Base-by-base conservation (phyloP, 2,329 filamentous ascomycete species). In the Trichoderma sp. region DNA sequence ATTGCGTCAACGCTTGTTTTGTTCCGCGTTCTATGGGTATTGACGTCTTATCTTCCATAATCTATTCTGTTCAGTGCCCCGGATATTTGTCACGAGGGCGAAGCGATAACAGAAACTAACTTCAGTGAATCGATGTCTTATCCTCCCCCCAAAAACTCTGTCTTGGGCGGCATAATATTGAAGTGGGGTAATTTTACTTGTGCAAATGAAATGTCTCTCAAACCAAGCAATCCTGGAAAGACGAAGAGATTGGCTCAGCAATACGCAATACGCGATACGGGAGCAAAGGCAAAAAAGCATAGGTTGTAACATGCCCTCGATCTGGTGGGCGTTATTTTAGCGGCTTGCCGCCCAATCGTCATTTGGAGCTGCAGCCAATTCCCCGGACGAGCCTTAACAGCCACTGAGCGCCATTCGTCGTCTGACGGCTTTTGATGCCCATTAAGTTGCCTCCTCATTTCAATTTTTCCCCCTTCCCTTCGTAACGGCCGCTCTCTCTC, bases 391-490 rank as follows among this genome's bases (percentile, higher is more conserved):
- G 42, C 59, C 59, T 65, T 64, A 37, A 65, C 50, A 34, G 52
- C 63, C 52, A 34, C 63, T 57, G 61, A 56, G 37, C 35, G n/a
- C 52, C 61, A 65, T 56, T 52, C 56, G 57, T 60, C 45, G 57
- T 53, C 56, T 61, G 64, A 60, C 64, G 42, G 50, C 15, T 42
- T 67, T 67, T 61, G 56, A 67, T 67, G 64, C 64, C 64, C 64
- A 60, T 67, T 60, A 34, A 67, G 61, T 52, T 52, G 56, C 54
- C 64, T 52, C 64, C 64, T 67, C 64, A 67, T 67, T 67, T 67
- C 34, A 53, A 8, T 27, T 57, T 57, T 29, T 67, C 34, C 39
- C 42, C 19, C 29, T 35, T 34, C 19, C 7, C 53, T 22, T 58
- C 53, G 52, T 58, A 17, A 37, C 63, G 32, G 19, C 32, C 57